Percentiles rank a stretch among this genome's conserved stretches.
phyloP scores from a whole-genome alignment of 2,329 filamentous ascomycete genomes.

The Paecilomyces dactylethromorphus region DNA sequence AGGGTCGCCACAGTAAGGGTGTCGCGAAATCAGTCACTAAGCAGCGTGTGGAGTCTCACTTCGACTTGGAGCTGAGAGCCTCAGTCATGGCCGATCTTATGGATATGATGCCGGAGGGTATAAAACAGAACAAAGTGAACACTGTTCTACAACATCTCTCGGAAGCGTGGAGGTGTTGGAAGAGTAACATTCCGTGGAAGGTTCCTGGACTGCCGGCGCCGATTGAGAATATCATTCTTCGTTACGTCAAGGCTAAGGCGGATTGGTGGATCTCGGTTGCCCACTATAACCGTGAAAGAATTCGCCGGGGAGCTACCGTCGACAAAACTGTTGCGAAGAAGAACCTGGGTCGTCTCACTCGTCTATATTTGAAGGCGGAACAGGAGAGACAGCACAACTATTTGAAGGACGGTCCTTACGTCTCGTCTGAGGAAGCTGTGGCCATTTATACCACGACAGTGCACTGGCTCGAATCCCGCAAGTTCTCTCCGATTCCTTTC shows the following conservation, averaged over 20 bases:
- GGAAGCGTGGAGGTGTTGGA: conserved; percentile 99
- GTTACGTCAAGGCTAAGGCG: conserved; percentile 98
- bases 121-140: conserved; percentile 99
- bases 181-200: conserved; percentile 99
- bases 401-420: conserved; percentile 97
- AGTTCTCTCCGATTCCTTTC: conserved; percentile 98
- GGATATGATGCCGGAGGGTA: conserved; percentile 99
- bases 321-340: conserved; percentile 99
- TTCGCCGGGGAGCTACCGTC: conserved; percentile 89
- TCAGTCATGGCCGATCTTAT: conserved; percentile 98
- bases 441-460: conserved; percentile 98
- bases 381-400: conserved; percentile 99
- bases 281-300: conserved; percentile 97
- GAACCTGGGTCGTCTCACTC: conserved; percentile 88
- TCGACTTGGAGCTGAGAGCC: conserved; percentile 91
- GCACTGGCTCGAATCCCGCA: conserved; percentile 96
- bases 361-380: conserved; percentile 95
- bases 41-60: conserved; percentile 97
- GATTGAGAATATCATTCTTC: conserved; percentile 96
- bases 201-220: conserved; percentile 92
- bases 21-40: conserved; percentile 99
- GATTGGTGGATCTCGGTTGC: conserved; percentile 99
- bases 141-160: conserved; percentile 95
- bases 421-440: conserved; percentile 96
- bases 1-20: conserved; percentile 96